Evolutionary conservation across 1,284 basidiomycete genomes (phyloP).

Genomic region (Ceratobasidium sp.): DNA sequence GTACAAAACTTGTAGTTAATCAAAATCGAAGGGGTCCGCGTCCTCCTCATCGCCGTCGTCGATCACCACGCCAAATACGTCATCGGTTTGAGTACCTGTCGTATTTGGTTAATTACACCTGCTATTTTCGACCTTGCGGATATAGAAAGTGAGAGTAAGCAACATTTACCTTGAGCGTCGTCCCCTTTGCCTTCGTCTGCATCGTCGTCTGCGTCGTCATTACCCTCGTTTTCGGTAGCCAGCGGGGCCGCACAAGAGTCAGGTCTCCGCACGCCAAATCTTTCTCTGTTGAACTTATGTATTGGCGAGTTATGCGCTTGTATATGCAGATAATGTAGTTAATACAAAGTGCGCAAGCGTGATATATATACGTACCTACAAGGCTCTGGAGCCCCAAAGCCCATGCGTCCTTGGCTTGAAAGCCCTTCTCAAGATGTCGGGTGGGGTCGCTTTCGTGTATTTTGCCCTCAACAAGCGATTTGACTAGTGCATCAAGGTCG

Average conservation of each 20-base stretch:
- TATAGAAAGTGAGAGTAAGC: too few species aligned
- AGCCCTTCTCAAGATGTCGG: background rate
- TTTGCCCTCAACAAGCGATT: background rate
- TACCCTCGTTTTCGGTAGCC: too few species aligned
- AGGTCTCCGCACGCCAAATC: background rate
- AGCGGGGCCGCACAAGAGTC: background rate
- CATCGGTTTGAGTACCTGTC: background rate
- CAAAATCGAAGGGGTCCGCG: constrained; percentile 6
- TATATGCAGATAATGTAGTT: background rate
- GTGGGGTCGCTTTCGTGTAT: background rate
- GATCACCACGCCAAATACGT: background rate
- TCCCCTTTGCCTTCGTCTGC: background rate
- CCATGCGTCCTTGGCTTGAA: background rate
- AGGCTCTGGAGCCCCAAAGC: constrained; percentile 2
- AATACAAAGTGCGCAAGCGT: background rate
- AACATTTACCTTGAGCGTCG: background rate
- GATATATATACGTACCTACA: background rate
- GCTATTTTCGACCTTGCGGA: too few species aligned
- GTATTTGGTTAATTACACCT: too few species aligned
- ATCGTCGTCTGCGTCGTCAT: background rate
- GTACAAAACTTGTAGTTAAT: background rate
- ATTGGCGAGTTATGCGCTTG: background rate
- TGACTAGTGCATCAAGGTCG: background rate
- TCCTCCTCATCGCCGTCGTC: background rate
- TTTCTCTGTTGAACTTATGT: background rate